Evolutionary conservation across 306 rosid genomes (phyloP).

Genomic region (Lablab purpureus): DNA sequence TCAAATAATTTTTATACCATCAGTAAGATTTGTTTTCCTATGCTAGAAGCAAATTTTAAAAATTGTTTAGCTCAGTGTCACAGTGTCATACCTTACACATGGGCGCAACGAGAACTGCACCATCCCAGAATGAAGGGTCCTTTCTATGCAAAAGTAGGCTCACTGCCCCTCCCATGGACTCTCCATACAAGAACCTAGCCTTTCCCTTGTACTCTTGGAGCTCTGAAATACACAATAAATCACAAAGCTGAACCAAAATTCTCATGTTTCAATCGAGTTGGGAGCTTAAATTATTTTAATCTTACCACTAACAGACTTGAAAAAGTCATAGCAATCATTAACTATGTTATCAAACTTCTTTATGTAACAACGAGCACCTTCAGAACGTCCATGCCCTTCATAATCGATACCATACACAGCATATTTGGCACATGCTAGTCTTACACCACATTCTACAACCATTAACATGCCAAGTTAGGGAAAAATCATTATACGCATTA

Average conservation of each 20-base stretch:
- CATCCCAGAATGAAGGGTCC: slow-evolving; percentile 82
- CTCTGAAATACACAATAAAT: slow-evolving; percentile 48
- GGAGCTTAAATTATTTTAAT: background rate
- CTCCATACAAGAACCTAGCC: slow-evolving; percentile 89
- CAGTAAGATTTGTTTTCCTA: background rate
- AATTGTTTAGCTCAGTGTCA: too few species aligned
- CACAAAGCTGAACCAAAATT: background rate
- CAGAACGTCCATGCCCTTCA: slow-evolving; percentile 91
- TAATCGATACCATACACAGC: slow-evolving; percentile 90
- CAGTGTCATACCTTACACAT: slow-evolving; percentile 81
- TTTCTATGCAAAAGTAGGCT: slow-evolving; percentile 79
- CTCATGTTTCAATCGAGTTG: background rate
- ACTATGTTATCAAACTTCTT: slow-evolving; percentile 75
- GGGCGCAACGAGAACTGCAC: slow-evolving; percentile 93
- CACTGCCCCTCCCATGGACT: slow-evolving; percentile 99
- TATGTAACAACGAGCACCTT: slow-evolving; percentile 89
- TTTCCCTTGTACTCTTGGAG: slow-evolving; percentile 66
- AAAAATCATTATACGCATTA: too few species aligned
- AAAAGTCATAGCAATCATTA: slow-evolving; percentile 70
- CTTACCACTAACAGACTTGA: slow-evolving; percentile 71
- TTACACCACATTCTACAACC: slow-evolving; percentile 69
- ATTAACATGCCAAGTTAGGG: background rate
- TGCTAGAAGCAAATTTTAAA: background rate
- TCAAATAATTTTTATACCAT: background rate
- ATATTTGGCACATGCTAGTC: slow-evolving; percentile 70